Evolutionary conservation across 2,329 filamentous ascomycete species (phyloP).

Genomic region (Dothiorella sarmentorum): DNA sequence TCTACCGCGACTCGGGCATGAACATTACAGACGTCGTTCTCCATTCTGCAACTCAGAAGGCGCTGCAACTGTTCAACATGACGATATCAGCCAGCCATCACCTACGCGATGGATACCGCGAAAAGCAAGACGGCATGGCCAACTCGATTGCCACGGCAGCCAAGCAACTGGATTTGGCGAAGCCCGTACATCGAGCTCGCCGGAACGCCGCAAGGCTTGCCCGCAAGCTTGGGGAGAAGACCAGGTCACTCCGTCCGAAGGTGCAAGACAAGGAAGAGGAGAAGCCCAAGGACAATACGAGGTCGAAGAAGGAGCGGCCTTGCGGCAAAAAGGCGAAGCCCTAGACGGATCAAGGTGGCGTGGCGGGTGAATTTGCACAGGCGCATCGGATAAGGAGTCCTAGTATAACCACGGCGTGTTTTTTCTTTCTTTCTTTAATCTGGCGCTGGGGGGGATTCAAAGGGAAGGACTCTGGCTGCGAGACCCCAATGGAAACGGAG

Average conservation of each 20-base stretch:
- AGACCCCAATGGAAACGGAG: no score
- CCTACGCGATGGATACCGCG: not conserved
- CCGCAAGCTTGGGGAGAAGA: constrained; percentile 13
- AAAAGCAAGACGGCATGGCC: not conserved
- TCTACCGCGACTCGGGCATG: not conserved
- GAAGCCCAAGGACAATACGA: not conserved
- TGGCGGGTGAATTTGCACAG: not conserved
- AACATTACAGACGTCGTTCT: constrained; percentile 6
- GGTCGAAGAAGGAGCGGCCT: not conserved
- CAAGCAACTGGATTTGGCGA: constrained; percentile 19
- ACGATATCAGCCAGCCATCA: not conserved
- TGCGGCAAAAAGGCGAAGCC: constrained; percentile 1
- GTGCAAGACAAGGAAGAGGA: not conserved
- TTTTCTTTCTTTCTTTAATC: not conserved
- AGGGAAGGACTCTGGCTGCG: not conserved
- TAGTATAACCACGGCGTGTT: not conserved
- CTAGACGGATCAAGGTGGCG: not conserved
- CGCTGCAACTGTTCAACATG: constrained; percentile 10
- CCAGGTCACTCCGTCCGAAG: not conserved
- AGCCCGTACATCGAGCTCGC: constrained; percentile 28
- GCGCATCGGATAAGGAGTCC: constrained; percentile 12
- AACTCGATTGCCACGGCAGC: not conserved
- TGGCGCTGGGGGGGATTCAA: not conserved
- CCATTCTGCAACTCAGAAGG: not conserved
- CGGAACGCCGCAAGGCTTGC: constrained; percentile 31